Conservation (phyloP, 192 early-diverging fungal genomes). For the Thoreauomyces humboldtii region DNA sequence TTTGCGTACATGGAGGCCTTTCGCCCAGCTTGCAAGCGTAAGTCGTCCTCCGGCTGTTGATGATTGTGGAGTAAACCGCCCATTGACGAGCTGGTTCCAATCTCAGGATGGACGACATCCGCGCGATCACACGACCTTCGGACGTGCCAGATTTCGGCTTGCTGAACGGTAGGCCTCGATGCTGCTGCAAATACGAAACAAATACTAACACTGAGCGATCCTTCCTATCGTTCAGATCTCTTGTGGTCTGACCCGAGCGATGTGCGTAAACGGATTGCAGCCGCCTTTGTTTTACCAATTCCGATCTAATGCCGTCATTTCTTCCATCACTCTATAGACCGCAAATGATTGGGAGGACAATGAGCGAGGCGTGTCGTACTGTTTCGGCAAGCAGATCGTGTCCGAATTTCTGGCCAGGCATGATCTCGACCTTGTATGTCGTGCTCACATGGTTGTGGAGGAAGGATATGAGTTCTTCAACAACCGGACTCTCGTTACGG, state of each 20-base stretch:
- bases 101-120: slow-evolving; percentile 84
- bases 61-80: no score
- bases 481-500: slow-evolving; percentile 83
- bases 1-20: slow-evolving; percentile 92
- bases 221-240: slow-evolving; percentile 52
- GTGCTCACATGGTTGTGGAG: slow-evolving; percentile 96
- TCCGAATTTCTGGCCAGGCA: slow-evolving; percentile 77
- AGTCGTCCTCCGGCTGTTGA: slow-evolving; percentile 6
- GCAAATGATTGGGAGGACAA: slow-evolving; percentile 81
- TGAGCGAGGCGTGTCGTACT: slow-evolving; percentile 94
- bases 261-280: slow-evolving; percentile 39
- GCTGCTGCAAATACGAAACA: background rate
- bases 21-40: slow-evolving; percentile 62
- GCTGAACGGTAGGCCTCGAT: slow-evolving; percentile 60
- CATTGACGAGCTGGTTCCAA: no score
- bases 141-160: slow-evolving; percentile 92
- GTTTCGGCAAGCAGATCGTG: slow-evolving; percentile 84
- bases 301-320: background rate
- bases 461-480: slow-evolving; percentile 98
- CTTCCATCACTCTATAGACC: background rate
- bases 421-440: slow-evolving; percentile 89
- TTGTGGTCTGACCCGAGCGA: slow-evolving; percentile 93
- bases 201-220: no score
- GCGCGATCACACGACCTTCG: slow-evolving; percentile 71
- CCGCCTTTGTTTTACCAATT: background rate